Evolutionary conservation across 768 basidiomycete species (phyloP).

Genomic region (Tricholoma terreum): DNA sequence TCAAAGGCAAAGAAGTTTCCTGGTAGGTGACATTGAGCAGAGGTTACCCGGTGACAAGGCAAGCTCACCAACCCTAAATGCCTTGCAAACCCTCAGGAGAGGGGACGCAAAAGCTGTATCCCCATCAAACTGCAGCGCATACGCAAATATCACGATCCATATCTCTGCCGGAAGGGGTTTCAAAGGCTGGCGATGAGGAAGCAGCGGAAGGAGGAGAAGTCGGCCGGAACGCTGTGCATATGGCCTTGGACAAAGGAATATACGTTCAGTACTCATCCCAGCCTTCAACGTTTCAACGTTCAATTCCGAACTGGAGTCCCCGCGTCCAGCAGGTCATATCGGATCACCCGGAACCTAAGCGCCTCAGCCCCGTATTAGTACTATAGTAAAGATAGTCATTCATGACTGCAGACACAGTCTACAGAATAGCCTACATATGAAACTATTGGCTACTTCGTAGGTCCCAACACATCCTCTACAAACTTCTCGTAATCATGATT

Average conservation of each 20-base stretch:
- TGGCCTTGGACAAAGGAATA: slow-evolving; percentile 66
- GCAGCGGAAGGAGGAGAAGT: slow-evolving; percentile 64
- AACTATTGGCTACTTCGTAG: slow-evolving; percentile 16
- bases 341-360: too few species aligned
- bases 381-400: too few species aligned
- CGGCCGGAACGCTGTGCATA: slow-evolving; percentile 57
- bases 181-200: slow-evolving; percentile 50
- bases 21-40: slow-evolving; percentile 22
- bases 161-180: slow-evolving; percentile 66
- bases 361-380: too few species aligned
- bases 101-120: slow-evolving; percentile 28
- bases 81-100: slow-evolving; percentile 41
- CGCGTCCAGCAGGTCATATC: too few species aligned
- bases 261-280: slow-evolving; percentile 35
- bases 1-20: slow-evolving; percentile 64
- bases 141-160: slow-evolving; percentile 62
- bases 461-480: slow-evolving; percentile 61
- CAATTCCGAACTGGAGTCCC: not conserved
- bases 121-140: slow-evolving; percentile 27
- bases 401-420: too few species aligned
- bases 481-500: slow-evolving; percentile 77
- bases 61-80: slow-evolving; percentile 39
- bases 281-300: slow-evolving; percentile 29
- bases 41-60: not conserved
- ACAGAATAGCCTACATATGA: not conserved